These are phyloP conservation scores for Linum lewisii DNA, from an alignment of 345 rosid species.

Conservation along the genomic window DNA sequence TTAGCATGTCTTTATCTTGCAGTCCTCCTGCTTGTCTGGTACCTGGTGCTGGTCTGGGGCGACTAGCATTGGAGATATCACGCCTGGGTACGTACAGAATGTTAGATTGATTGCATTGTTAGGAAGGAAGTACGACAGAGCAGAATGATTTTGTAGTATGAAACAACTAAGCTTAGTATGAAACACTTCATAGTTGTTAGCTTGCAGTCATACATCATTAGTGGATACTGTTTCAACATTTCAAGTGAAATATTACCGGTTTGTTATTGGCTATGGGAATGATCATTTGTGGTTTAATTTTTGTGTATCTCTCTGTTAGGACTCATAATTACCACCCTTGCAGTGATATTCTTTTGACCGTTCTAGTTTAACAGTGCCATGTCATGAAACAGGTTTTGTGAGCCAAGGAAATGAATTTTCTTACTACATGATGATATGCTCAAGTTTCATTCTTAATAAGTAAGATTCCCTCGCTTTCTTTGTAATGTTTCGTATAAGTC, in stretches of 20 bases:
- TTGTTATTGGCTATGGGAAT: too few relatives aligned
- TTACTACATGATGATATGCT: constrained; percentile 99
- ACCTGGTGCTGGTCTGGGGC: constrained; percentile 99
- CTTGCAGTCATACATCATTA: too few relatives aligned
- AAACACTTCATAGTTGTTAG: too few relatives aligned
- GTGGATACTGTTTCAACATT: too few relatives aligned
- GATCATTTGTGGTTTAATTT: too few relatives aligned
- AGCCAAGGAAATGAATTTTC: constrained; percentile 99
- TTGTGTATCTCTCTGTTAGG: neutral
- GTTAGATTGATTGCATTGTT: neutral
- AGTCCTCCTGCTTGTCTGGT: constrained; percentile 91
- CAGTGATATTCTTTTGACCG: neutral
- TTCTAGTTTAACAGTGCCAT: constrained; percentile 10
- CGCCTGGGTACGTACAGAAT: constrained; percentile 51
- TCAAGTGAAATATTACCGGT: too few relatives aligned
- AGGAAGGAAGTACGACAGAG: too few relatives aligned
- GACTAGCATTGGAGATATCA: constrained; percentile 94
- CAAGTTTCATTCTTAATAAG: constrained; percentile 92
- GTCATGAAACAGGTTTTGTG: constrained; percentile 60
- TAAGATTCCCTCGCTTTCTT: constrained; percentile 18
- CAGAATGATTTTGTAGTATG: too few relatives aligned
- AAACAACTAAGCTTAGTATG: too few relatives aligned
- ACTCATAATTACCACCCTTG: neutral
- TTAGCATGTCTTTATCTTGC: constrained; percentile 19
- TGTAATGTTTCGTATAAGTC: neutral